Percentiles rank a stretch among this genome's conserved stretches.
Conservation (phyloP, 2,329 filamentous ascomycete species). For the Emydomyces testavorans region DNA sequence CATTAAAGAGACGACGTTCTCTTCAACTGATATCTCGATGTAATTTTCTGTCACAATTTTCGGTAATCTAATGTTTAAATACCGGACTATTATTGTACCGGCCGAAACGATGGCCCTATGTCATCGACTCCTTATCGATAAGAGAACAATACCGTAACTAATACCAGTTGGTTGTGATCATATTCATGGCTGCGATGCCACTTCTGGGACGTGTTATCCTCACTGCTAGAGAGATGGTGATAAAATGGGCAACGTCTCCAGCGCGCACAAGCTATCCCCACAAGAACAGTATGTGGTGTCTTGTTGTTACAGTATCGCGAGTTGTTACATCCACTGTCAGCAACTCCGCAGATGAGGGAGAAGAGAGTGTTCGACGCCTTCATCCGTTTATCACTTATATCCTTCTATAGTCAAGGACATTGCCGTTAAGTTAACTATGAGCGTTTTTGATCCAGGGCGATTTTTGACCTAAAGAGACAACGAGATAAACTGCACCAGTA, state of each 20-base stretch:
- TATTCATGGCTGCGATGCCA: neutral
- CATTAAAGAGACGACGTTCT: neutral
- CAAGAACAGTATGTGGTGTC: slow-evolving; percentile 65
- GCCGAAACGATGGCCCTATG: neutral
- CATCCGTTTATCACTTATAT: too few species aligned
- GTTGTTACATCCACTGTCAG: neutral
- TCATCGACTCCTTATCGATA: slow-evolving; percentile 13
- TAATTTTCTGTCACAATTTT: slow-evolving; percentile 4
- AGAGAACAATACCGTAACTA: slow-evolving; percentile 2
- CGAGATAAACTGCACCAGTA: slow-evolving; percentile 96
- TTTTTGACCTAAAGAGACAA: slow-evolving; percentile 94
- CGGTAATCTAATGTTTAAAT: neutral
- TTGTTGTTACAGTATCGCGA: neutral
- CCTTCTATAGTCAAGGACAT: too few species aligned
- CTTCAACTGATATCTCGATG: neutral
- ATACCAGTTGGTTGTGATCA: neutral
- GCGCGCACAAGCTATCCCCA: slow-evolving; percentile 55
- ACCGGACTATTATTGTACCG: slow-evolving; percentile 6
- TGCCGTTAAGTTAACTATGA: neutral
- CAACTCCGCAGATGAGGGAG: neutral
- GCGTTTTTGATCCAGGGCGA: slow-evolving; percentile 51
- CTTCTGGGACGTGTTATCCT: neutral
- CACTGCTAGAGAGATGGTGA: slow-evolving; percentile 22
- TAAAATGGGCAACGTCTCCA: slow-evolving; percentile 53
- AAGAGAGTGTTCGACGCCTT: neutral